Evolutionary conservation across 345 rosid species (phyloP), one percentile per base, ranked within the genome.

Genomic region (Hibiscus mutabilis): DNA sequence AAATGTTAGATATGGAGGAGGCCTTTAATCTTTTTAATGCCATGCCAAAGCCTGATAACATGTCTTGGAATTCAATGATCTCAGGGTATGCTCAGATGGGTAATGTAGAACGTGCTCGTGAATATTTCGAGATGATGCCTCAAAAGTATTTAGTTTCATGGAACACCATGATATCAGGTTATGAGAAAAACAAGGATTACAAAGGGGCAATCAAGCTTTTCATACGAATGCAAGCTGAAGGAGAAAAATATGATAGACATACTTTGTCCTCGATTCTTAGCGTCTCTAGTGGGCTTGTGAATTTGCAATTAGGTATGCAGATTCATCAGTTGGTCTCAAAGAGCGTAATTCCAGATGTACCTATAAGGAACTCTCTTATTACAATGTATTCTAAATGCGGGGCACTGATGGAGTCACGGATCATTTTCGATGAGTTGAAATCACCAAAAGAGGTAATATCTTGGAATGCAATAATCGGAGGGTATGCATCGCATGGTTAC

Each of bases 381-480:
- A 71, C 74, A 2, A 71, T 71, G 74, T 71, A 71, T 47, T 60
- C 68, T n/a, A 59, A 57, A 71, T 71, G 68, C 14, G 74, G 74
- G 25, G 68, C 59, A 16, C 22, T 71, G 63, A 8, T 12, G 0
- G 68, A 71, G 67, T 63, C 67, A 5, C 42, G 19, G 47, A 18
- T 56, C 47, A 71, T 47, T 71, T 71, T 71, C 19, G 68, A 71
- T 4, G 58, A 60, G 44, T 11, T 71, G 67, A 71, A 71, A 60
- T 19, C 62, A 40, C 42, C 60, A 0, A 71, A 46, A 60, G 29
- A 71, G 2, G 58, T 71, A 29, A 71, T 71, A 42, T 46, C 74
- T 60, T 71, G 68, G 74, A 71, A 60, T 13, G 74, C 74, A 60
- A 71, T 71, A 44, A 71, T 71, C 13, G 74, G 74, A 24, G 74